Evolutionary conservation across 352 stramenopile species (phyloP).

Genomic region (Globisporangium irregulare): DNA sequence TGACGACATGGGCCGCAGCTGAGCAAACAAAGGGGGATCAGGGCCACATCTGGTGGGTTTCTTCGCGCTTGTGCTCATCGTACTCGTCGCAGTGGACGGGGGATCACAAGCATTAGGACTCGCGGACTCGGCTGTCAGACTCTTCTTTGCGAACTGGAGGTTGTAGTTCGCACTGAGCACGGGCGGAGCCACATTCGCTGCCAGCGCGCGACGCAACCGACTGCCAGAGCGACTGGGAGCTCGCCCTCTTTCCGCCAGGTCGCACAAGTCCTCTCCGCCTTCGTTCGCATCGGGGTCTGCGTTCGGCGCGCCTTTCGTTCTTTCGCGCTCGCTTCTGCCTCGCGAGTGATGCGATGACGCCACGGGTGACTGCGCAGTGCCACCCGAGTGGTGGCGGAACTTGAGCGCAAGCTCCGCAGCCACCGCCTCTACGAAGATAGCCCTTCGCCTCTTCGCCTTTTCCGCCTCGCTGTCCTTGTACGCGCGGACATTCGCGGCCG

Average conservation of each 20-base stretch:
- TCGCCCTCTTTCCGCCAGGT: constrained; percentile 10
- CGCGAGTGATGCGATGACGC: not conserved
- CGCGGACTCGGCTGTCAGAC: not conserved
- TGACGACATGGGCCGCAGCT: constrained; percentile 12
- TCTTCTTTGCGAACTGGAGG: constrained; percentile 17
- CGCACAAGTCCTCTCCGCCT: not conserved
- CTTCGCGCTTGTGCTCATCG: constrained; percentile 9
- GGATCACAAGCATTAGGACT: not conserved
- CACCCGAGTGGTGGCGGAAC: constrained; percentile 6
- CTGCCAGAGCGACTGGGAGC: constrained; percentile 19
- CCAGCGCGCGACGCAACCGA: constrained; percentile 21
- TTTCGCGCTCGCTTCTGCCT: not conserved
- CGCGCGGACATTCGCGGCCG: constrained; percentile 28
- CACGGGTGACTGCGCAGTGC: not conserved
- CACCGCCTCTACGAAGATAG: constrained; percentile 33
- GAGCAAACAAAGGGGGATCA: not conserved
- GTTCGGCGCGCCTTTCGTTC: not conserved
- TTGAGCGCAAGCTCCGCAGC: constrained; percentile 24
- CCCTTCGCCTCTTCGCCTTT: constrained; percentile 29
- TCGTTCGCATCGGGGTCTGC: not conserved
- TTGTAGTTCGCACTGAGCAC: constrained; percentile 32
- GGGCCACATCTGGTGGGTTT: not conserved
- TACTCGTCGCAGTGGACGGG: not conserved
- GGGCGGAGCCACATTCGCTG: constrained; percentile 19
- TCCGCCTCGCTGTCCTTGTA: constrained; percentile 36